Percentiles rank a stretch among this genome's conserved stretches.
Evolutionary conservation across 129 eudicot species (phyloP).

Genomic region (Escallonia rubra): DNA sequence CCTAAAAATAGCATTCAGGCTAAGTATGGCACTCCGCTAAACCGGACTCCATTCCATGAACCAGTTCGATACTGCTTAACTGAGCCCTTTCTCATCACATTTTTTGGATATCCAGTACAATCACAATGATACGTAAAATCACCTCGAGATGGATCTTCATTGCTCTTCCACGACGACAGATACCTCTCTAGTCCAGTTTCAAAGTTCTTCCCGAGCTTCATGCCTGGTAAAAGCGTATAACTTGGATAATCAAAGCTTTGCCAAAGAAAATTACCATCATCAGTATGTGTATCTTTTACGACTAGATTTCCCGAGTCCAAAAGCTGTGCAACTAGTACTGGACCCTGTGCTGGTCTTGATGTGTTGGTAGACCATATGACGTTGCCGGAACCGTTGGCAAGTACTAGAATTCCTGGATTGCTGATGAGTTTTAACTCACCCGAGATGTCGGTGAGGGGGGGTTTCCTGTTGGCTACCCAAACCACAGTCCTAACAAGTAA

Average conservation of each 20-base stretch:
- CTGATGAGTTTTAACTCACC: slow-evolving; percentile 1
- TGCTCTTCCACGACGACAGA: slow-evolving; percentile 15
- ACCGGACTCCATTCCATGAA: background rate
- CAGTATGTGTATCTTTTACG: background rate
- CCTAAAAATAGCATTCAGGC: background rate
- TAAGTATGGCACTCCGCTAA: background rate
- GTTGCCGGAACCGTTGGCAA: background rate
- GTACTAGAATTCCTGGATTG: background rate
- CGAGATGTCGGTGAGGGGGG: background rate
- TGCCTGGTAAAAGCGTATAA: slow-evolving; percentile 12
- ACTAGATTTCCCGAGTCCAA: slow-evolving; percentile 22
- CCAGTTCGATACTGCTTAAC: background rate
- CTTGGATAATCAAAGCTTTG: slow-evolving; percentile 18
- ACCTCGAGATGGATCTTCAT: slow-evolving; percentile 29
- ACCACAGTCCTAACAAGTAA: background rate
- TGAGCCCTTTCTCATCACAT: background rate
- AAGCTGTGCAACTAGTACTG: slow-evolving; percentile 2
- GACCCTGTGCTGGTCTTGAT: background rate
- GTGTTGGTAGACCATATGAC: slow-evolving; percentile 5
- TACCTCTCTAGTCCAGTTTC: background rate
- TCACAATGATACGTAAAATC: slow-evolving; percentile 5
- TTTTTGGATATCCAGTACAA: background rate
- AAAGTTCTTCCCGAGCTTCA: slow-evolving; percentile 2
- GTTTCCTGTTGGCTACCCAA: slow-evolving; percentile 25
- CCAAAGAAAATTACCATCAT: slow-evolving; percentile 1